Evolutionary conservation across 2,329 filamentous ascomycete genomes (phyloP).

Genomic region (Alternaria sp.): DNA sequence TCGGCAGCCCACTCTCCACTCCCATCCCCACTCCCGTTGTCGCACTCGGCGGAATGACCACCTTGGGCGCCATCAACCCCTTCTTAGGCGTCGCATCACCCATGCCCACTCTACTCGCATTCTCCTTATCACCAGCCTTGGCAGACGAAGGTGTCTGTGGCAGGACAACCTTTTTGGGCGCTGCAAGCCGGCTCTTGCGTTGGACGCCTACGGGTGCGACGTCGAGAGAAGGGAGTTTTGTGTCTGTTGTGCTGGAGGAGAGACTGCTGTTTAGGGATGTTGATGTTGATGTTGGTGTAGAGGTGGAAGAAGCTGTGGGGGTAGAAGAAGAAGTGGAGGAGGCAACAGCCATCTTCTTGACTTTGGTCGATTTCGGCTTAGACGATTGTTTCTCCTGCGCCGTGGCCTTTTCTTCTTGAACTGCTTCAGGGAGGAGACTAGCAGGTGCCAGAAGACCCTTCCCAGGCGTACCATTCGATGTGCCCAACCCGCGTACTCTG

Average conservation of each 20-base stretch:
- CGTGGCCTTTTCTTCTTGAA: slow-evolving; percentile 33
- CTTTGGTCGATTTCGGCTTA: slow-evolving; percentile 25
- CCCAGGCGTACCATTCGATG: slow-evolving; percentile 47
- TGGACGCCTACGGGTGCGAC: slow-evolving; percentile 33
- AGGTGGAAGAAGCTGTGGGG: neutral
- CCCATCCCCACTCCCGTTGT: neutral
- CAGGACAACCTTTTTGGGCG: slow-evolving; percentile 44
- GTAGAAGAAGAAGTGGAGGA: neutral
- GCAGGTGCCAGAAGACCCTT: slow-evolving; percentile 43
- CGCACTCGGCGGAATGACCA: slow-evolving; percentile 20
- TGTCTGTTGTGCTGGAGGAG: slow-evolving; percentile 7
- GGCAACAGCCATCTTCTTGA: slow-evolving; percentile 31
- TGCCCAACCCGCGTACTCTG: slow-evolving; percentile 40
- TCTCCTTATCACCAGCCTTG: slow-evolving; percentile 33
- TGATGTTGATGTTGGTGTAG: neutral
- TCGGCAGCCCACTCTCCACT: slow-evolving; percentile 39
- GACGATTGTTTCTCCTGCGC: slow-evolving; percentile 18
- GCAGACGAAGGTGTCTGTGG: slow-evolving; percentile 23
- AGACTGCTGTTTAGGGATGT: slow-evolving; percentile 13
- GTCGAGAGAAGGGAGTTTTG: slow-evolving; percentile 28
- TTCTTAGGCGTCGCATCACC: slow-evolving; percentile 38
- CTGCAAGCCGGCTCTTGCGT: slow-evolving; percentile 42
- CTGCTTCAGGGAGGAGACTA: slow-evolving; percentile 36
- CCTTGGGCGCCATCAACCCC: slow-evolving; percentile 32
- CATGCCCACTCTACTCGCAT: slow-evolving; percentile 22